Conservation (phyloP, 2,329 filamentous ascomycete genomes). For the Dendryphion nanum region DNA sequence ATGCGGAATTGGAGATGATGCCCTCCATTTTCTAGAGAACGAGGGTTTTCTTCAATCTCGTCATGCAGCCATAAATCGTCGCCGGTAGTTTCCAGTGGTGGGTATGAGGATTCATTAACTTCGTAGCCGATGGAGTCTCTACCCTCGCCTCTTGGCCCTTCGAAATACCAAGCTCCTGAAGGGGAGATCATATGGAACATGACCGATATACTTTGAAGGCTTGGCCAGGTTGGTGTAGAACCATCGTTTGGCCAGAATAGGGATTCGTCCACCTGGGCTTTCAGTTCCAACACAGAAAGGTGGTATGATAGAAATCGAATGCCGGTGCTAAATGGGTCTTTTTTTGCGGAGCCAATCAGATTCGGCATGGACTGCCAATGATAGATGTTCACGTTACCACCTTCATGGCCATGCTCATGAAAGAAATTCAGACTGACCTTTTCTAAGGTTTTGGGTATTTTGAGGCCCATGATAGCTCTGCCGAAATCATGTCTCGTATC, state of each 20-base stretch:
- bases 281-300: slow-evolving; percentile 8
- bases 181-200: slow-evolving; percentile 12
- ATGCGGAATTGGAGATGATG: slow-evolving; percentile 7
- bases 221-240: slow-evolving; percentile 12
- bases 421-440: slow-evolving; percentile 9
- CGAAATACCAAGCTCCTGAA: slow-evolving; percentile 16
- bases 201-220: slow-evolving; percentile 13
- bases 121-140: slow-evolving; percentile 4
- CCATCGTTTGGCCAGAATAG: slow-evolving; percentile 14
- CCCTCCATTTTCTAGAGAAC: not conserved
- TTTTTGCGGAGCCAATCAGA: slow-evolving; percentile 7
- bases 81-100: slow-evolving; percentile 8
- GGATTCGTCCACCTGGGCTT: slow-evolving; percentile 10
- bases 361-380: slow-evolving; percentile 6
- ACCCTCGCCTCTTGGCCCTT: slow-evolving; percentile 12
- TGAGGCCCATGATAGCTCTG: slow-evolving; percentile 8
- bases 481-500: slow-evolving; percentile 20
- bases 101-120: slow-evolving; percentile 9
- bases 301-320: slow-evolving; percentile 13
- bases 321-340: slow-evolving; percentile 16
- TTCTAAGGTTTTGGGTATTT: slow-evolving; percentile 11
- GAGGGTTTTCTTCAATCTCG: not conserved
- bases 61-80: slow-evolving; percentile 4
- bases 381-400: slow-evolving; percentile 2
- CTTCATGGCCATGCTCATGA: not conserved